Evolutionary conservation across 2,329 filamentous ascomycete genomes (phyloP).

Genomic region (Hansfordia pulvinata): DNA sequence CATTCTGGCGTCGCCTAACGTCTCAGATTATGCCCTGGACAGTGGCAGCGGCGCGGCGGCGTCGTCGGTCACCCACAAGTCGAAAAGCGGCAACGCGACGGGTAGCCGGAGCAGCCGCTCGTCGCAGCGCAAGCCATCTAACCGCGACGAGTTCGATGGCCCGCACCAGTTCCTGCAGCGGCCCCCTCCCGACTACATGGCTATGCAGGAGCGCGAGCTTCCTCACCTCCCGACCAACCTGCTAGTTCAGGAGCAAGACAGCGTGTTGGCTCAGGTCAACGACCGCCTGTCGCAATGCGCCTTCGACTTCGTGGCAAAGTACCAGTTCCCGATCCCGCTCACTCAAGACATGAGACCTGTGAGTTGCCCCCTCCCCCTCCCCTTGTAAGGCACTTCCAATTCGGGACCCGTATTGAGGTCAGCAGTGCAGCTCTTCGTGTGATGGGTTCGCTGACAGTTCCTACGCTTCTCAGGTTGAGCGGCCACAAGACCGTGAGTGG

Average conservation of each 20-base stretch:
- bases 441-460: neutral
- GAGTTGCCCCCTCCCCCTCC: constrained; percentile 10
- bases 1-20: constrained; percentile 40
- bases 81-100: constrained; percentile 26
- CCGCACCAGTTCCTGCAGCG: constrained; percentile 70
- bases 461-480: constrained; percentile 36
- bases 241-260: constrained; percentile 72
- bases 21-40: constrained; percentile 48
- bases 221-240: constrained; percentile 74
- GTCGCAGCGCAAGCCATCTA: constrained; percentile 57
- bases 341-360: constrained; percentile 66
- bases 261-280: constrained; percentile 67
- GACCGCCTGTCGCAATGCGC: constrained; percentile 75
- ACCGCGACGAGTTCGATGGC: constrained; percentile 81
- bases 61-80: no score
- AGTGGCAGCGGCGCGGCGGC: constrained; percentile 25
- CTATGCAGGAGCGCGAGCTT: constrained; percentile 66
- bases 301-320: constrained; percentile 83
- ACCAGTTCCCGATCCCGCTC: constrained; percentile 78
- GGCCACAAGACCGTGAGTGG: constrained; percentile 72
- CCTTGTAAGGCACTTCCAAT: neutral
- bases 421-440: no score
- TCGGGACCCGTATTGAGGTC: no score
- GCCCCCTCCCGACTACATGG: constrained; percentile 56
- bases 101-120: constrained; percentile 33